phyloP scores from a whole-genome alignment of 1,284 basidiomycete genomes.

The Phellinidium pouzarii region DNA sequence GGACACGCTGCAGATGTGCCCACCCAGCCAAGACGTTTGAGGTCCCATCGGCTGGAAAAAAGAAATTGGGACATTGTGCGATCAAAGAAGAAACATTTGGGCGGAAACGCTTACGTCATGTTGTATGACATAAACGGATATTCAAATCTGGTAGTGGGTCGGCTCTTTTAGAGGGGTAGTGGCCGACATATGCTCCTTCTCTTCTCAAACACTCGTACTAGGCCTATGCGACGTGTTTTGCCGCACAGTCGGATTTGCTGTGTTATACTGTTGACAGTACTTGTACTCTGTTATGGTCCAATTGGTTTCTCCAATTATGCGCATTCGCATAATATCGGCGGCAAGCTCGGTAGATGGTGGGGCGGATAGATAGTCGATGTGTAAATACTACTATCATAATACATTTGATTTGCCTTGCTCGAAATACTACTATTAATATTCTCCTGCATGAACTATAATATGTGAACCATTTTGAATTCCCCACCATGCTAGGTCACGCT shows the following conservation, averaged over 20 bases:
- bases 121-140: no score
- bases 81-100: neutral
- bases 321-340: no score
- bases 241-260: no score
- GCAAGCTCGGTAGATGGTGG: neutral
- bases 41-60: neutral
- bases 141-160: no score
- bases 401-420: conserved; percentile 8
- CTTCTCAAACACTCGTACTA: no score
- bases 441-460: conserved; percentile 33
- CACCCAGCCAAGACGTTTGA: neutral
- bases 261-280: no score
- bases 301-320: no score
- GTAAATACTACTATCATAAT: conserved; percentile 10
- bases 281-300: no score
- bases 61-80: neutral
- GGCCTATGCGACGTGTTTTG: no score
- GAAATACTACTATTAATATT: conserved; percentile 1
- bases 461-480: conserved; percentile 58
- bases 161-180: no score
- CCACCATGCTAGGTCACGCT: conserved; percentile 58
- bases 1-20: neutral
- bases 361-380: conserved; percentile 2
- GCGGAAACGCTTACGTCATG: no score
- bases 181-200: no score